A percentile compares a stretch with the other conserved stretches of the same genome.
Conservation (phyloP, 306 rosid species). For the Cucurbita ficifolia region DNA sequence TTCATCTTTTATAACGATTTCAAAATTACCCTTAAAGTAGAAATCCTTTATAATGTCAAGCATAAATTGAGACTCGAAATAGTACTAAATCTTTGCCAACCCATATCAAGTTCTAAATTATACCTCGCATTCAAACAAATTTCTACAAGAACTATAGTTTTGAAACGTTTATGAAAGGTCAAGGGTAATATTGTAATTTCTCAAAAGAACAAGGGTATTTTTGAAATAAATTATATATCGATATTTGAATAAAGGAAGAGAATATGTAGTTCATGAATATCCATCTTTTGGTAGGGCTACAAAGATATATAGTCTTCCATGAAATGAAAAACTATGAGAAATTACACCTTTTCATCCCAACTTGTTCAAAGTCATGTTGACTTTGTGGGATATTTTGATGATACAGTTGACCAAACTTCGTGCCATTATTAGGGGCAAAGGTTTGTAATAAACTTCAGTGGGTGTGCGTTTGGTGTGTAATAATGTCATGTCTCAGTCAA, state of each 20-base stretch:
- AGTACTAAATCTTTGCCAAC: no score
- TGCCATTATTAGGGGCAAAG: background rate
- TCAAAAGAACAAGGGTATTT: no score
- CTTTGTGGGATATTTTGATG: background rate
- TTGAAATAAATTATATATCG: no score
- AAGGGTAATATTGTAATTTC: no score
- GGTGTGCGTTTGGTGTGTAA: background rate
- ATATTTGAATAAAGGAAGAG: no score
- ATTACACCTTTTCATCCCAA: background rate
- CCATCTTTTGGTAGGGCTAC: background rate
- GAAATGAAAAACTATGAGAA: background rate
- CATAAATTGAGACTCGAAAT: no score
- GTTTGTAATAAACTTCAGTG: background rate
- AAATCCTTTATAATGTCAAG: no score
- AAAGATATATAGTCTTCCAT: background rate
- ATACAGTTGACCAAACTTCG: background rate
- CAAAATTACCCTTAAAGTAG: no score
- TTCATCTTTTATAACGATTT: no score
- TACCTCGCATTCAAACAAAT: no score
- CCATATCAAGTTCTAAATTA: background rate
- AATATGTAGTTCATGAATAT: background rate
- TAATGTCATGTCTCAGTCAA: background rate
- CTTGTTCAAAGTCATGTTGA: background rate
- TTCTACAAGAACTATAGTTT: no score
- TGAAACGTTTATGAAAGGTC: background rate